phyloP scores from a whole-genome alignment of 805 yeast species.

The Scheffersomyces ergatensis region DNA sequence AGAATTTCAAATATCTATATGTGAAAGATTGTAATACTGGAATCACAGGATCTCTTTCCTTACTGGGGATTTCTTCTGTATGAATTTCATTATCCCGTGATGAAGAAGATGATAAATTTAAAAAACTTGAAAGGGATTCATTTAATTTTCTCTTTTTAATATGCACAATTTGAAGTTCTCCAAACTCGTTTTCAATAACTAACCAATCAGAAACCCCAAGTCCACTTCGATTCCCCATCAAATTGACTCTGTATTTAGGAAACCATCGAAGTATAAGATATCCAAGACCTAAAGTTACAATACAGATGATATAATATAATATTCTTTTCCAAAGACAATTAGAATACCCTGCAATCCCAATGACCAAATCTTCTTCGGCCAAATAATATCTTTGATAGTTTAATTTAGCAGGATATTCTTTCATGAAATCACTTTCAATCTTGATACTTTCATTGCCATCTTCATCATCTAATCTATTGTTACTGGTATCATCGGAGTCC shows the following conservation, averaged over 20 bases:
- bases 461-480: constrained; percentile 11
- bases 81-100: constrained; percentile 11
- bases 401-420: constrained; percentile 33
- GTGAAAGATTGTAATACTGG: constrained; percentile 70
- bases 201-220: constrained; percentile 89
- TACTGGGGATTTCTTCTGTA: constrained; percentile 17
- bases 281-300: constrained; percentile 65
- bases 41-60: constrained; percentile 58
- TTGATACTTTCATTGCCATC: constrained; percentile 14
- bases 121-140: constrained; percentile 67
- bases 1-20: constrained; percentile 79
- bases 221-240: constrained; percentile 64
- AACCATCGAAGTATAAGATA: constrained; percentile 82
- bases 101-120: constrained; percentile 24
- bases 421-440: constrained; percentile 16
- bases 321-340: constrained; percentile 46
- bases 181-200: constrained; percentile 90
- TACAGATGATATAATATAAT: constrained; percentile 53
- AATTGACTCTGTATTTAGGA: constrained; percentile 67
- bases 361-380: constrained; percentile 92
- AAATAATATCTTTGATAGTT: constrained; percentile 80
- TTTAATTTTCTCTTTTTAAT: constrained; percentile 64
- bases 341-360: constrained; percentile 89
- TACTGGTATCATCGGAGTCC: constrained; percentile 12
- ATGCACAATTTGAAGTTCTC: constrained; percentile 65